Evolutionary conservation across 2,329 filamentous ascomycete species (phyloP).

Genomic region (Paradendryphiella salina): DNA sequence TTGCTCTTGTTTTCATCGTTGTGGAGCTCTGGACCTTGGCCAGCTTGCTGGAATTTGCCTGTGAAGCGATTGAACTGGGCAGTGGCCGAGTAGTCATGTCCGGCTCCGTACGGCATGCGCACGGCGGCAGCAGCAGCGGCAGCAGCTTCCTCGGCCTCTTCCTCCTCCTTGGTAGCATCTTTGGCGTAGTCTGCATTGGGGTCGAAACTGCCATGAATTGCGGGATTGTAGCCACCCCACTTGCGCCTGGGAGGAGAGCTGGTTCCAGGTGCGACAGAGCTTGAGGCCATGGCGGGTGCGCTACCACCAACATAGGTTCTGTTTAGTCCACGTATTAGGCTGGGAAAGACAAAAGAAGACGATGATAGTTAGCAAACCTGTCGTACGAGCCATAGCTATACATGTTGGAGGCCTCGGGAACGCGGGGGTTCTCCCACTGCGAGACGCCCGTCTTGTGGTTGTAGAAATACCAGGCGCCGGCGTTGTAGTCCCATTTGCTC

Average conservation of each 20-base stretch:
- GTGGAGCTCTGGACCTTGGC: constrained; percentile 72
- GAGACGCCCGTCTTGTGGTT: constrained; percentile 74
- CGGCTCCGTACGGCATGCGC: constrained; percentile 24
- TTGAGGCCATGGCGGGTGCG: constrained; percentile 36
- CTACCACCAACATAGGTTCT: constrained; percentile 29
- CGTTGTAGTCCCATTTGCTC: constrained; percentile 71
- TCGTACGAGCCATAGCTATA: constrained; percentile 37
- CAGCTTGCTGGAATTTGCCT: constrained; percentile 73
- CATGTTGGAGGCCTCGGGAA: constrained; percentile 54
- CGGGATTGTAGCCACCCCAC: constrained; percentile 87
- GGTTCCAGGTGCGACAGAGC: constrained; percentile 39
- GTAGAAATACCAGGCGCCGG: constrained; percentile 78
- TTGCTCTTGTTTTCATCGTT: constrained; percentile 84
- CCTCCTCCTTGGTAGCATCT: constrained; percentile 47
- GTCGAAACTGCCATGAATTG: constrained; percentile 95
- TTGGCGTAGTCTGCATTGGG: constrained; percentile 90
- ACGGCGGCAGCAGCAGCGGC: constrained; percentile 34
- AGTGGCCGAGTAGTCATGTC: constrained; percentile 63
- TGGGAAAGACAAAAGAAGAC: constrained; percentile 32
- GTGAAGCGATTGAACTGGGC: constrained; percentile 91
- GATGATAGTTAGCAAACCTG: constrained; percentile 44
- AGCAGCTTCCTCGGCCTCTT: constrained; percentile 37
- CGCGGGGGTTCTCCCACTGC: constrained; percentile 86
- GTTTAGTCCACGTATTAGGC: constrained; percentile 37
- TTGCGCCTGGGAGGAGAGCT: constrained; percentile 42